Conservation (phyloP, 2,329 filamentous ascomycete species). For the Scedosporium apiospermum region DNA sequence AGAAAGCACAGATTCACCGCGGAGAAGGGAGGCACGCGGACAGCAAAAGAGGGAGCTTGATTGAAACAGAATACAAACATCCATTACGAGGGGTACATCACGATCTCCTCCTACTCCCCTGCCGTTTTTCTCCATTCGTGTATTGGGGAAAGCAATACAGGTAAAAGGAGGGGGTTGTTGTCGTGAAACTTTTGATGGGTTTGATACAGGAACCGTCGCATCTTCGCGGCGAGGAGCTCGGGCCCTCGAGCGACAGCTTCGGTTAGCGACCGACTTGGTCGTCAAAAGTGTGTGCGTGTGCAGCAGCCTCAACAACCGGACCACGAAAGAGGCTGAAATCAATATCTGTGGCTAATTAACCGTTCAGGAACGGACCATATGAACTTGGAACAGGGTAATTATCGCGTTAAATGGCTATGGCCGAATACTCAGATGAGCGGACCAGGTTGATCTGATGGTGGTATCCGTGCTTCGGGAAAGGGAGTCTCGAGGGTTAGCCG, state of each 20-base stretch:
- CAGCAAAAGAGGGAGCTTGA: background rate
- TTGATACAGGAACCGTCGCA: conserved; percentile 6
- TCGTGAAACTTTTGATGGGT: conserved; percentile 1
- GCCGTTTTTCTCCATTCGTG: background rate
- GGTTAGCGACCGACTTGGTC: background rate
- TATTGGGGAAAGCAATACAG: background rate
- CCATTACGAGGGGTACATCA: background rate
- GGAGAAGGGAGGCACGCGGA: background rate
- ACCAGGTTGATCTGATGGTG: background rate
- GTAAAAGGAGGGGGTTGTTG: background rate
- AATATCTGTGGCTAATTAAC: background rate
- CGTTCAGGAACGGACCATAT: background rate
- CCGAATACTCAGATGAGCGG: no score
- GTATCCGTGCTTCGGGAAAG: background rate
- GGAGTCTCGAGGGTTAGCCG: no score
- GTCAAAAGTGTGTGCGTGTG: background rate
- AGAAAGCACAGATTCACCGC: background rate
- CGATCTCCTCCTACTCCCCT: background rate
- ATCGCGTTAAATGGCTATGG: no score
- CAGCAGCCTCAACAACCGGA: background rate
- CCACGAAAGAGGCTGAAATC: background rate
- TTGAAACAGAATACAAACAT: background rate
- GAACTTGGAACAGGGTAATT: no score
- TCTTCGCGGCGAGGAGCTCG: background rate
- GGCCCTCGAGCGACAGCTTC: background rate